Base-by-base conservation (phyloP, 2,329 filamentous ascomycete species). In the Lizonia empirigonia region DNA sequence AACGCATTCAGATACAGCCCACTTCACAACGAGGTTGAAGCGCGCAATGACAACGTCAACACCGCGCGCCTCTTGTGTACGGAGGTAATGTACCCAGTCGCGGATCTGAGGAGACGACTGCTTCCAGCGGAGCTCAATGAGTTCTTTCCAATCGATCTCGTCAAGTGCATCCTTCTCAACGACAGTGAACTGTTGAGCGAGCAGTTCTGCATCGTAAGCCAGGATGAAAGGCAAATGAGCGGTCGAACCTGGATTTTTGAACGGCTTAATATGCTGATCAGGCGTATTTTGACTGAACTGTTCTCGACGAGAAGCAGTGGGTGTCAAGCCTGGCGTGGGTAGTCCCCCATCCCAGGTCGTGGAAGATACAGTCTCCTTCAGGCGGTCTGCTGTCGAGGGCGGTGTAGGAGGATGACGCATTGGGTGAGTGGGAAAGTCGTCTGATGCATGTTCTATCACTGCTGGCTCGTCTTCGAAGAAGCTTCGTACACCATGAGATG, bases 11-110 rank as follows among this genome's bases (percentile, higher is more conserved):
- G 89, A 93, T 22, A 91, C 82, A 22, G 85, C 87, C 90, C 90
- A 94, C 71, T 93, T 93, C 55, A 92, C 89, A 77, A 93, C 89
- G 57, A 94, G 84, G 71, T 94, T 94, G 78, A 94, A 94, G 39
- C 90, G 86, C 7, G 90, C 88, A 70, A 93, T 89, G 38, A 92
- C 89, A 18, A 94, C 87, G 67, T 93, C 89, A 29, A 94, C 87
- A 12, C 90, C 90, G 45, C 83, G 83, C 2, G 87, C 86, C 61
- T 90, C 85, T 34, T 86, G 82, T 40, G 86, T 85, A 44, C 86
- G 84, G 32, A 93, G 78, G 67, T 91, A 93, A 34, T 90, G 86
- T 9, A 93, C 89, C 90, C 90, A 94, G 18, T 91, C 90, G 44
- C 85, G 83, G 27, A 85, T 83, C 53, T 86, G 79, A 40, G 81